Base-by-base conservation (phyloP, 1,284 basidiomycete genomes). In the Tilletia setariae region DNA sequence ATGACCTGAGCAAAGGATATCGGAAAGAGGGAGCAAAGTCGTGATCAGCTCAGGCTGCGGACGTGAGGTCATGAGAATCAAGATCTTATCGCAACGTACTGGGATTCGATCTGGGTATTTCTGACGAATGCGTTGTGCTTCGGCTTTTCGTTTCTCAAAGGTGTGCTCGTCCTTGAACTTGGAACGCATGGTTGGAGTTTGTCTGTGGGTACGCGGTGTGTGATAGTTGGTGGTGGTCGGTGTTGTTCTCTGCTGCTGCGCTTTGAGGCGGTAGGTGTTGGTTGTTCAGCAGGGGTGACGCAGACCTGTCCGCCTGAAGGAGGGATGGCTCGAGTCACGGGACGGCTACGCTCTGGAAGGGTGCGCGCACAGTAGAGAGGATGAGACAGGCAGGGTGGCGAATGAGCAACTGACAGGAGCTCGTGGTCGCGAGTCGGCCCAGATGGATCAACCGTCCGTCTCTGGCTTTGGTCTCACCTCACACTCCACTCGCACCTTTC, bases 81-180 rank as follows among this genome's bases (percentile, higher is more conserved):
- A 40, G 35, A 40, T 40, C 35, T 40, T 40, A 40, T 40, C 35
- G 64, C 2, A 35, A 65, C 71, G 63, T 73, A 97, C 95, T 35
- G 95, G 95, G 83, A 98, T 98, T 75, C 95, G 89, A 87, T 98
- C 95, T 51, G 92, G 92, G 83, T 98, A 98, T 87, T 98, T 98
- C 88, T 94, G 92, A 72, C 94, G 87, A 82, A 98, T 98, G 70
- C 95, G 90, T 86, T 98, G 76, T 56, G 91, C 92, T 84, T 96
- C 94, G 63, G 93, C 93, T 87, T 97, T 97, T 86, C 94, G 92
- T 86, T 98, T 97, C 89, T 97, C 94, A 83, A 97, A 98, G 69
- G 94, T 92, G 85, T 98, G 96, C 86, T 98, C 96, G 85, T 98
- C 95, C 89, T 98, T 98, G 88, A 98, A 98, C 87, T 97, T 96